phyloP scores from a whole-genome alignment of 306 rosid species.

The Trifolium fragiferum region DNA sequence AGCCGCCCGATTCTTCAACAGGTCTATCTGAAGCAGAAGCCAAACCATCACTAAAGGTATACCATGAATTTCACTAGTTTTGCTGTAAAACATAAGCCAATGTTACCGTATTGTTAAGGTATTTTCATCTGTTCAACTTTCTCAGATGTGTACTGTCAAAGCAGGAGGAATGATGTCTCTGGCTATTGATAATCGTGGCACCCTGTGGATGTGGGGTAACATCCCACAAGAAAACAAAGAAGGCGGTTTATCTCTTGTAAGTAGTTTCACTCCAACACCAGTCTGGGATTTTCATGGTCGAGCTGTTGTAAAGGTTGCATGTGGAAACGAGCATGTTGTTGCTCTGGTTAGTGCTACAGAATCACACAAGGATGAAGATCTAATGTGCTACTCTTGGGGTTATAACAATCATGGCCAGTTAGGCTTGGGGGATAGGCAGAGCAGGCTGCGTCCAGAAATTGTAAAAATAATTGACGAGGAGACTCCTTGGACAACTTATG shows the following conservation, averaged over 20 bases:
- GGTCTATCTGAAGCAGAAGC: slow-evolving; percentile 51
- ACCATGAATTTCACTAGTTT: slow-evolving; percentile 20
- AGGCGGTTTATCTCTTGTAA: slow-evolving; percentile 54
- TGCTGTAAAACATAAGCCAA: not conserved
- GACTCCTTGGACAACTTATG: slow-evolving; percentile 62
- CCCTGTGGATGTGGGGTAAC: slow-evolving; percentile 91
- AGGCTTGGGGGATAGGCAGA: slow-evolving; percentile 81
- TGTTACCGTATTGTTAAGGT: slow-evolving; percentile 14
- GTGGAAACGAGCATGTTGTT: slow-evolving; percentile 85
- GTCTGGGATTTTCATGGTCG: slow-evolving; percentile 78
- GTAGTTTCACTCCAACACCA: slow-evolving; percentile 70
- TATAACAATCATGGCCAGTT: slow-evolving; percentile 77
- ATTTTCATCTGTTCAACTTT: slow-evolving; percentile 23
- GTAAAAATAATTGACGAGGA: slow-evolving; percentile 58
- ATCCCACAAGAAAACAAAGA: slow-evolving; percentile 66
- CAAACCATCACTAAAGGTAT: slow-evolving; percentile 58
- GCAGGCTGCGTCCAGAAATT: slow-evolving; percentile 63
- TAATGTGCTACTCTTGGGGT: slow-evolving; percentile 92
- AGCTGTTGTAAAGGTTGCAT: slow-evolving; percentile 81
- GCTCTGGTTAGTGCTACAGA: slow-evolving; percentile 71
- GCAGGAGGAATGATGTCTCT: slow-evolving; percentile 96
- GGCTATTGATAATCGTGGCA: slow-evolving; percentile 72
- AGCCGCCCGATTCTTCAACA: slow-evolving; percentile 47
- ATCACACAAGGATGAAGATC: slow-evolving; percentile 57
- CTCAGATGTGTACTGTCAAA: slow-evolving; percentile 69